A percentile compares a stretch with the other conserved stretches of the same genome.
phyloP scores from a whole-genome alignment of 2,329 filamentous ascomycete species.

The Graphiopsis chlorocephala region DNA sequence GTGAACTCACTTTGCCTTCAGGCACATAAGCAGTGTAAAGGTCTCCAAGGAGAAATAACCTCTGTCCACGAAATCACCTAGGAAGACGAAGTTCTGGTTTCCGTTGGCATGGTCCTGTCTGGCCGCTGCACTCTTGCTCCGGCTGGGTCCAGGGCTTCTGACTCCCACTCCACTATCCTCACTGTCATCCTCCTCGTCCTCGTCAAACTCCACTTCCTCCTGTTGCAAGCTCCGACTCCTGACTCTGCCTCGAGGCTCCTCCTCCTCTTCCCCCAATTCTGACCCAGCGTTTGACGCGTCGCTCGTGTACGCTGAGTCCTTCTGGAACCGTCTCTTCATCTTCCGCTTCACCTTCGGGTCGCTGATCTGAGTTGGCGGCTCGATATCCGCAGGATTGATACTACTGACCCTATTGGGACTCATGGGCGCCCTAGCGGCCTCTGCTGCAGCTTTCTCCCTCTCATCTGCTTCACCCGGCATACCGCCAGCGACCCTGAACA shows the following conservation, averaged over 20 bases:
- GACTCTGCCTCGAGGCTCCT: conserved; percentile 38
- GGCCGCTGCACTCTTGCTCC: conserved; percentile 39
- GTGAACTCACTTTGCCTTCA: conserved; percentile 62
- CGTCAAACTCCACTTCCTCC: conserved; percentile 47
- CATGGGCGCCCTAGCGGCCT: conserved; percentile 30
- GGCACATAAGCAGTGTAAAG: conserved; percentile 67
- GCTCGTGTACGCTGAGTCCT: conserved; percentile 53
- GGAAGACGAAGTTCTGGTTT: conserved; percentile 68
- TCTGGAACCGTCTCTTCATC: conserved; percentile 60
- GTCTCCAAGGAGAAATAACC: conserved; percentile 74
- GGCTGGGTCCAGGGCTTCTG: conserved; percentile 34
- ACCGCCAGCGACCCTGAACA: conserved; percentile 93
- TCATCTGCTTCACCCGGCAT: conserved; percentile 74
- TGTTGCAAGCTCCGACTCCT: conserved; percentile 33
- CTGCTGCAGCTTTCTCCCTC: conserved; percentile 24
- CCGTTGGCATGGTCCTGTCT: conserved; percentile 49
- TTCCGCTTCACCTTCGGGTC: conserved; percentile 85
- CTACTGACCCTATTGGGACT: conserved; percentile 39
- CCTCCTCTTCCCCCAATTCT: conserved; percentile 40
- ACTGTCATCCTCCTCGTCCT: conserved; percentile 50
- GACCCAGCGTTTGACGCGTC: conserved; percentile 44
- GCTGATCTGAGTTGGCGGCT: conserved; percentile 84
- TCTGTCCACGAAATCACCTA: conserved; percentile 71
- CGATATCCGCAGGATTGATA: conserved; percentile 87
- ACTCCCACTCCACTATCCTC: conserved; percentile 43